Base-by-base conservation (phyloP, 306 rosid species). In the Glycine soja region DNA sequence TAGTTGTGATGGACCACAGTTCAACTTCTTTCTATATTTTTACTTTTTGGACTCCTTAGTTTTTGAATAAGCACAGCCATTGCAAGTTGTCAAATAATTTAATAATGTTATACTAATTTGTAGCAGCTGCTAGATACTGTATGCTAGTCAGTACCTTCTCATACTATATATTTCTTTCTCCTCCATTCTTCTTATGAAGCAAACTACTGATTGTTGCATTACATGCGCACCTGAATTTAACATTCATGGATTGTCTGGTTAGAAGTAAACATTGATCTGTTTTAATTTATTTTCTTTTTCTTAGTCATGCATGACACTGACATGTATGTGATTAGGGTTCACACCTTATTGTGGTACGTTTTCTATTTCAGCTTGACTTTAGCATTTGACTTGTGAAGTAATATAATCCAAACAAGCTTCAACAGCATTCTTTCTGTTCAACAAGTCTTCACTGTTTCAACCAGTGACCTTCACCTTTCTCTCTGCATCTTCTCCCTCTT, bases 311-410 rank as follows among this genome's bases (percentile, higher is more conserved):
- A 85, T 46, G 66, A 85, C 77, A 40, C 7, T 87, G 87, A 74
- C 87, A 52, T 80, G 68, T 76, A 74, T 16, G 38, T 62, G 68
- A 78, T 69, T 73, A 45, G 38, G 72, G 59, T 87, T 83, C 88
- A 87, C 56, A 47, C 30, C 65, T 54, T 40, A 75, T 75, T 80
- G 79, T 76, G 43, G 18, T 54, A 66, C 15, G 4, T 75, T 72
- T 57, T 80, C 77, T 86, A 58, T 76, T 90, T 74, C 90, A 88
- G 88, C 71, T 64, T 57, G 80, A 87, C 80, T 19, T 13, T 75
- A 83, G 77, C 81, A 75, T 40, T 90, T 92, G 95, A 89, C 92
- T 72, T 63, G 73, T 63, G 73, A 62, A 89, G 84, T 79, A 82
- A 85, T 84, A 83, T 82, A 85, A 83, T 75, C 79, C 68, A 76